These are phyloP conservation scores for Lasiodiplodia sp. DNA, from an alignment of 2,329 filamentous ascomycete genomes.

Conservation along the genomic window DNA sequence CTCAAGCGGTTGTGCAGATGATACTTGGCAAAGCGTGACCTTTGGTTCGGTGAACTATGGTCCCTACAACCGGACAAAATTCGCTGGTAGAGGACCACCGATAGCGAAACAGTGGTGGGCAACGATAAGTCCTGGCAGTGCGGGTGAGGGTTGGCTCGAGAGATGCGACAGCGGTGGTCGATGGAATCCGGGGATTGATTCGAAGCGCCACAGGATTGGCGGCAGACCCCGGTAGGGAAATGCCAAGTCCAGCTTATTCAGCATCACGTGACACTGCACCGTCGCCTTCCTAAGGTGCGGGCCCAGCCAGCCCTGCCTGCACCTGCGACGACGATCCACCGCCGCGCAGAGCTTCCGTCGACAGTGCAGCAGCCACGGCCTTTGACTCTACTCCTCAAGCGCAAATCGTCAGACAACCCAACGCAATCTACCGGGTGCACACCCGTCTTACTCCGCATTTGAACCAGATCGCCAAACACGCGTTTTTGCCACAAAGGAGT, in stretches of 20 bases:
- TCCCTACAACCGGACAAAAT: neutral
- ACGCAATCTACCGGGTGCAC: neutral
- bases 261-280: neutral
- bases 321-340: constrained; percentile 18
- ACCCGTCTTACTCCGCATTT: neutral
- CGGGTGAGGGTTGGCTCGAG: neutral
- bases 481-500: neutral
- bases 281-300: too few species aligned
- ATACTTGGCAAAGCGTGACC: constrained; percentile 14
- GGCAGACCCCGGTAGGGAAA: neutral
- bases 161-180: constrained; percentile 3
- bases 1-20: neutral
- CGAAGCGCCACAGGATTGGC: constrained; percentile 24
- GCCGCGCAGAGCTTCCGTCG: neutral
- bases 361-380: neutral
- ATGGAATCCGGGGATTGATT: constrained; percentile 24
- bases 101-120: neutral
- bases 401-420: neutral
- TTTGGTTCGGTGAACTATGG: neutral
- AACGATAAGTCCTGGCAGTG: neutral
- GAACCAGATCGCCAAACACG: neutral
- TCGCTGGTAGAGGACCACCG: neutral
- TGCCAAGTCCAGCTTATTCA: constrained; percentile 11
- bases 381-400: neutral
- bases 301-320: neutral